A percentile compares a stretch with the other conserved stretches of the same genome.
phyloP scores from a whole-genome alignment of 129 eudicot species.

The Chrysanthemum lavandulifolium region DNA sequence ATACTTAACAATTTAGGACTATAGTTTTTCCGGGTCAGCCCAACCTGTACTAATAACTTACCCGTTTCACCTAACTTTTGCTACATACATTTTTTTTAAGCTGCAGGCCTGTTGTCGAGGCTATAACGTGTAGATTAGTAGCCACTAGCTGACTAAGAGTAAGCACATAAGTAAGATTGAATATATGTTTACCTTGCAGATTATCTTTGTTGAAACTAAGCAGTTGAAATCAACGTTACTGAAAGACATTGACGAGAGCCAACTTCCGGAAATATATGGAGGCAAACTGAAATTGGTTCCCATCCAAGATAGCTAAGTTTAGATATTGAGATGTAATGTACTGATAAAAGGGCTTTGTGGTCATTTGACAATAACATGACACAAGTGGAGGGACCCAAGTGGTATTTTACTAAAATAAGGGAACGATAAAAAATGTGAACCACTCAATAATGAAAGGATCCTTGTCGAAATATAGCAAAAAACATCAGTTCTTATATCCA shows the following conservation, averaged over 20 bases:
- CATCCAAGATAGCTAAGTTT: slow-evolving; percentile 24
- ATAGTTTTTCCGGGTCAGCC: background rate
- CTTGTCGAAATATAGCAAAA: too few species aligned
- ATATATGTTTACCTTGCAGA: slow-evolving; percentile 44
- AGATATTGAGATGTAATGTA: background rate
- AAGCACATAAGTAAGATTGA: background rate
- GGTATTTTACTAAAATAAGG: too few species aligned
- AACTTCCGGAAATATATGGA: slow-evolving; percentile 79
- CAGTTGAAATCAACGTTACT: slow-evolving; percentile 63
- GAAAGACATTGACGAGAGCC: slow-evolving; percentile 75
- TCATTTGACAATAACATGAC: too few species aligned
- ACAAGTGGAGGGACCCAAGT: too few species aligned
- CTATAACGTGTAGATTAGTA: background rate
- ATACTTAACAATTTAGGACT: background rate
- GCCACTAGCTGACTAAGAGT: background rate
- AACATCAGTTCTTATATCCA: too few species aligned
- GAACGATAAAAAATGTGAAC: too few species aligned
- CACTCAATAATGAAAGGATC: too few species aligned
- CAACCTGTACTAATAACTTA: background rate
- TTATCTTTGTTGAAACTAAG: slow-evolving; percentile 73
- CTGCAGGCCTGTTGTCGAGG: too few species aligned
- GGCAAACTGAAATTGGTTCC: slow-evolving; percentile 72
- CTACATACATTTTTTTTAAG: too few species aligned
- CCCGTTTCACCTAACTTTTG: too few species aligned
- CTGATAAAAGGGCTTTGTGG: too few species aligned